These are phyloP conservation scores for Lachnellula occidentalis DNA, from an alignment of 2,329 filamentous ascomycete genomes.

Conservation along the genomic window DNA sequence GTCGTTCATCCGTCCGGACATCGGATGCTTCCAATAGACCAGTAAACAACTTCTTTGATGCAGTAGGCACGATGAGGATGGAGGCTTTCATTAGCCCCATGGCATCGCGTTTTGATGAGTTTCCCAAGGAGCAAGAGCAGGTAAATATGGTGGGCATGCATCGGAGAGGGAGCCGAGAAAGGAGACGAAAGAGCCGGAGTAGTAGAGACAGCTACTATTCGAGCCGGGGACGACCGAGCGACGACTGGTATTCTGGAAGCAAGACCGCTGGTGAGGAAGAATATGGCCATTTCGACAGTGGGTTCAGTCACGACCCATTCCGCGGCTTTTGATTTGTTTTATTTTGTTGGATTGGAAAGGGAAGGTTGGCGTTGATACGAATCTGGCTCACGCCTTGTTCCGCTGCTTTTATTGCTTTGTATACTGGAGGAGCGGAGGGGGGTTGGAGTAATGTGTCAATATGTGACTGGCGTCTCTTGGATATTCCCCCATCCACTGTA, in stretches of 20 bases:
- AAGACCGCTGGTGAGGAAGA: conserved; percentile 49
- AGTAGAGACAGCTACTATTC: conserved; percentile 28
- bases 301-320: conserved; percentile 54
- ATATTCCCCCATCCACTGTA: not conserved
- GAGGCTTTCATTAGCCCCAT: conserved; percentile 83
- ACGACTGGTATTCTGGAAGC: conserved; percentile 45
- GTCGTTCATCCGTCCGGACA: conserved; percentile 29
- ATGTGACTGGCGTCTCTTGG: conserved; percentile 1
- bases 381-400: conserved; percentile 9
- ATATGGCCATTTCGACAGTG: conserved; percentile 33
- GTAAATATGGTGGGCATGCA: conserved; percentile 25
- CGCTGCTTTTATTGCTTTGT: conserved; percentile 1
- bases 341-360: not conserved
- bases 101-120: conserved; percentile 32
- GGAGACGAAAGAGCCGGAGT: conserved; percentile 24
- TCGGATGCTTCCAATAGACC: conserved; percentile 29
- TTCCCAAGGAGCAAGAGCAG: conserved; percentile 30
- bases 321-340: conserved; percentile 45
- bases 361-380: conserved; percentile 10
- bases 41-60: conserved; percentile 64
- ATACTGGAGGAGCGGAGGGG: not conserved
- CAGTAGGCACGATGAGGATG: conserved; percentile 89
- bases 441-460: not conserved
- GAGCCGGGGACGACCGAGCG: conserved; percentile 33
- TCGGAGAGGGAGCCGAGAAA: conserved; percentile 25